These are phyloP conservation scores for Lichenothelia convexa DNA, from an alignment of 495 filamentous ascomycete species.

Conservation along the genomic window DNA sequence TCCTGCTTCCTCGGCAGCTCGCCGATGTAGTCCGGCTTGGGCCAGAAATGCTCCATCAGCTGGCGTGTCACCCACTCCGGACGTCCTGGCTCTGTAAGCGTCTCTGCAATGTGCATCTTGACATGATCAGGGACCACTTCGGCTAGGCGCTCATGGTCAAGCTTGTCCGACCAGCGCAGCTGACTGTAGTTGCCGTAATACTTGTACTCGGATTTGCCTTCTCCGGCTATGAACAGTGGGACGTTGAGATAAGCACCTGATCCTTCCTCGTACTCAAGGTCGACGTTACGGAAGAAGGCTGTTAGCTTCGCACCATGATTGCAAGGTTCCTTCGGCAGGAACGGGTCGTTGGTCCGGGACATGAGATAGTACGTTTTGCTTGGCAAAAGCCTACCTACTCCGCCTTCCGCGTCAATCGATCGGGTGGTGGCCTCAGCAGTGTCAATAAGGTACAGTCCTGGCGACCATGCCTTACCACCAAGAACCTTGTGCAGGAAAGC, in stretches of 20 bases:
- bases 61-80: constrained; percentile 18
- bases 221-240: constrained; percentile 15
- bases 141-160: constrained; percentile 18
- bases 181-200: constrained; percentile 22
- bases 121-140: constrained; percentile 15
- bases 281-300: constrained; percentile 19
- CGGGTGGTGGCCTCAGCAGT: neutral
- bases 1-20: constrained; percentile 4
- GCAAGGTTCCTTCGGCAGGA: constrained; percentile 14
- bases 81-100: constrained; percentile 10
- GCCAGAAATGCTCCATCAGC: constrained; percentile 20
- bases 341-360: constrained; percentile 16
- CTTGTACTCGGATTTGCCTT: constrained; percentile 8
- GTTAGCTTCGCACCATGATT: constrained; percentile 21
- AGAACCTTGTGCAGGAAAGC: constrained; percentile 16
- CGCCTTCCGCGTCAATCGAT: too few species aligned
- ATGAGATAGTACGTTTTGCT: constrained; percentile 16
- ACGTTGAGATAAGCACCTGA: constrained; percentile 8
- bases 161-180: constrained; percentile 18
- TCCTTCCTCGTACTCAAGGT: constrained; percentile 6
- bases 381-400: too few species aligned
- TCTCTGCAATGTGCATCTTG: constrained; percentile 16
- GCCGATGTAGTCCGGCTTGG: constrained; percentile 17
- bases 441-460: constrained; percentile 16
- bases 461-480: constrained; percentile 15